Evolutionary conservation across 1,139 yeast genomes (phyloP).

Genomic region (Taphrina deformans): DNA sequence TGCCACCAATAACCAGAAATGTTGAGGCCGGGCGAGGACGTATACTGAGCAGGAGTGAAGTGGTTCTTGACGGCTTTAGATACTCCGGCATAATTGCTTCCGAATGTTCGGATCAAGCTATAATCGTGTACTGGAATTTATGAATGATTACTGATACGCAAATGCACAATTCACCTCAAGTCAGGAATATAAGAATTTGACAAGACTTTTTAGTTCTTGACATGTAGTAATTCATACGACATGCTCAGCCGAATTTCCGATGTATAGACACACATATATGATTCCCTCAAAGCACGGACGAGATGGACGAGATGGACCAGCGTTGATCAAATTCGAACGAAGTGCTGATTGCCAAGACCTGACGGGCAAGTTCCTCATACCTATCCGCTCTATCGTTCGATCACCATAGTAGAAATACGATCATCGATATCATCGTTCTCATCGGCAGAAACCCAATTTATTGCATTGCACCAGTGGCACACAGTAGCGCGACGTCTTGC

Average conservation of each 20-base stretch:
- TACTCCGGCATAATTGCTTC: neutral
- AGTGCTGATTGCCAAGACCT: too few relatives aligned
- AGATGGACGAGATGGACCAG: too few relatives aligned
- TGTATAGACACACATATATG: too few relatives aligned
- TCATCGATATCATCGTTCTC: neutral
- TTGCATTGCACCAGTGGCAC: neutral
- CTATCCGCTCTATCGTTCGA: neutral
- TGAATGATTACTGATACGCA: neutral
- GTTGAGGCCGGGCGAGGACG: constrained; percentile 9
- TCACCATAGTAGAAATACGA: too few relatives aligned
- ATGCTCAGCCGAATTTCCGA: too few relatives aligned
- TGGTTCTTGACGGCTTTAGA: constrained; percentile 10
- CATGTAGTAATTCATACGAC: too few relatives aligned
- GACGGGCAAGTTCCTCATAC: too few relatives aligned
- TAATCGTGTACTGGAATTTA: neutral
- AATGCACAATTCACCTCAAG: too few relatives aligned
- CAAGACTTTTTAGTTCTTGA: too few relatives aligned
- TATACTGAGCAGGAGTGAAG: neutral
- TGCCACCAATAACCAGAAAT: constrained; percentile 21
- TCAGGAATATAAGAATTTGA: too few relatives aligned
- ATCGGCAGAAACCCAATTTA: neutral
- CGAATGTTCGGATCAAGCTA: neutral
- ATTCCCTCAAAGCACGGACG: too few relatives aligned
- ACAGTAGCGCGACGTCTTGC: constrained; percentile 1
- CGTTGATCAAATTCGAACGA: too few relatives aligned